A percentile compares a stretch with the other conserved stretches of the same genome.
Evolutionary conservation across 2,329 filamentous ascomycete genomes (phyloP).

Genomic region (Aspergillus candidus): DNA sequence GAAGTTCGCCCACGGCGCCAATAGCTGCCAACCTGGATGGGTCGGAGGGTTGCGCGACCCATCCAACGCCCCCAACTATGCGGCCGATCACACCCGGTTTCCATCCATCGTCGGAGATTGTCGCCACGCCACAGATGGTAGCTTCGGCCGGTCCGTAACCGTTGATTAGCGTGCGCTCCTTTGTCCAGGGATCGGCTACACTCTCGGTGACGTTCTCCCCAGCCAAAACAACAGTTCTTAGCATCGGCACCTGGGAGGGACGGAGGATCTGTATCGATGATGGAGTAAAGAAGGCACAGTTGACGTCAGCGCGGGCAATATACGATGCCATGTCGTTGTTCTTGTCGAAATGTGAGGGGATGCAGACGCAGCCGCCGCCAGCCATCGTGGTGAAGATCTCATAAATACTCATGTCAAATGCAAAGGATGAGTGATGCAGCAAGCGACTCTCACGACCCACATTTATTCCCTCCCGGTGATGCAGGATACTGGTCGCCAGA

Average conservation of each 20-base stretch:
- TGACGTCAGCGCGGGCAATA: constrained; percentile 36
- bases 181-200: constrained; percentile 21
- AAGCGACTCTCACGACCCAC: constrained; percentile 36
- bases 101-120: constrained; percentile 5
- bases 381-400: constrained; percentile 29
- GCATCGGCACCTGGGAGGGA: constrained; percentile 27
- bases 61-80: no score
- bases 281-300: constrained; percentile 50
- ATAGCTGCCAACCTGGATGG: constrained; percentile 22
- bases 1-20: constrained; percentile 22
- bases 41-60: constrained; percentile 3
- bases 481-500: constrained; percentile 45
- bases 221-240: constrained; percentile 29
- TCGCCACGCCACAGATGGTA: constrained; percentile 1
- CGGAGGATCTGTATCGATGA: constrained; percentile 39
- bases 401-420: constrained; percentile 40
- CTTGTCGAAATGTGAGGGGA: constrained; percentile 38
- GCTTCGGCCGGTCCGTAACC: constrained; percentile 20
- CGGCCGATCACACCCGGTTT: no score
- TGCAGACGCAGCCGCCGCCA: constrained; percentile 42
- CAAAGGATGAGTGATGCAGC: constrained; percentile 40
- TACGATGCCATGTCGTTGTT: constrained; percentile 35
- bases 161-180: constrained; percentile 14
- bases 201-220: constrained; percentile 20
- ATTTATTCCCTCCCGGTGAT: constrained; percentile 42